Base-by-base conservation (phyloP, 1,284 basidiomycete species). In the Sporisorium sorghi region DNA sequence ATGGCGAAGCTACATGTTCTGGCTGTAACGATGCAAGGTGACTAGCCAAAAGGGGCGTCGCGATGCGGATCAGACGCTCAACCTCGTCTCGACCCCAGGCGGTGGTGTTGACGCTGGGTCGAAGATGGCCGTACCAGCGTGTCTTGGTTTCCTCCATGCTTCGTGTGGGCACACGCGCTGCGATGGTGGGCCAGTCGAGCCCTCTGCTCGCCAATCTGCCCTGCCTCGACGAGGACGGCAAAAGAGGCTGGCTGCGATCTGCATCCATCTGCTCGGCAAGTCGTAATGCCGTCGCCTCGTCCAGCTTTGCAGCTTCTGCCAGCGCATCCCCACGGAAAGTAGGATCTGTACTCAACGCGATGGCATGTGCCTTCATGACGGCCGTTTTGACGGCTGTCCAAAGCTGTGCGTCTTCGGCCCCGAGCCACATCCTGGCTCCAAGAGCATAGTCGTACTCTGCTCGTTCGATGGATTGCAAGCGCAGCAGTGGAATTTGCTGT, bases 381-480 rank as follows among this genome's bases (percentile, higher is more conserved):
- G 62, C 55, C 1, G 62, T 58, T 30, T 49, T 64, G 42, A 70
- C 57, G 12, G 66, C 72, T 8, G 35, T 33, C 4, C 40, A 51
- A 15, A 74, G 33, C 58, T 70, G 72, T 0, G 23, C 28, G 30
- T 74, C 72, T 35, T 74, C 72, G 5, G 44, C 24, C 17, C 58
- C 62, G n/a, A 57, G 23, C 72, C 72, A 74, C 28, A 64, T 19
- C 24, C 62, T 52, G 11, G 42, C 54, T 0, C 58, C 62, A 4
- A 74, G 53, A 0, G 62, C 58, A 48, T 66, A 63, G 39, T 74
- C 72, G 53, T 53, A 66, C 30, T 74, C 72, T 24, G 66, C 72
- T 1, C 66, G 52, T 35, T 74, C 72, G 39, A 70, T 61, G 11
- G 72, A 69, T 50, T 74, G 72, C 32, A 70, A 49, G 7, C 72